These are phyloP conservation scores for Phytophthora europaea DNA, from an alignment of 352 stramenopile species.

Conservation along the genomic window DNA sequence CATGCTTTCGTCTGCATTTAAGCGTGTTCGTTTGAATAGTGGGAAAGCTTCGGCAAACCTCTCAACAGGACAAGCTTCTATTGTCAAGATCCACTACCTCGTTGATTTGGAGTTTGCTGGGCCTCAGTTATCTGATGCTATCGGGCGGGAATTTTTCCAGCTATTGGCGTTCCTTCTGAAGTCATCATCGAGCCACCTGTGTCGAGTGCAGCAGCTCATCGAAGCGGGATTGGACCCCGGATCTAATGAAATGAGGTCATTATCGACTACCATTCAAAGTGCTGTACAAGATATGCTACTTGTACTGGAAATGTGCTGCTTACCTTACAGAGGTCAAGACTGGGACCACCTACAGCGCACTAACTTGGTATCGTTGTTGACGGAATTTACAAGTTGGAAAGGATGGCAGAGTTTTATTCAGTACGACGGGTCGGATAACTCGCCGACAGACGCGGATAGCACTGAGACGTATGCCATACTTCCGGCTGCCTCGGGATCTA, in stretches of 20 bases:
- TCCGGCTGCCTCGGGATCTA: constrained; percentile 57
- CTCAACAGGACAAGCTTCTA: constrained; percentile 23
- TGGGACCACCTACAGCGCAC: constrained; percentile 72
- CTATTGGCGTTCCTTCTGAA: constrained; percentile 70
- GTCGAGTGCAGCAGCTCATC: constrained; percentile 48
- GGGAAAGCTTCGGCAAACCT: constrained; percentile 1
- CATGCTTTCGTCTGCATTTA: constrained; percentile 81
- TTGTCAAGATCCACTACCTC: constrained; percentile 83
- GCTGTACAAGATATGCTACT: constrained; percentile 78
- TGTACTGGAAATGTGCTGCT: constrained; percentile 79
- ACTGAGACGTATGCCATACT: constrained; percentile 65
- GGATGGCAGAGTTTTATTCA: constrained; percentile 78
- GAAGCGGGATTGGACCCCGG: constrained; percentile 21
- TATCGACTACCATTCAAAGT: constrained; percentile 47
- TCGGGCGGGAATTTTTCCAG: constrained; percentile 74
- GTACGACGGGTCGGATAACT: constrained; percentile 60
- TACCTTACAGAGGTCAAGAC: constrained; percentile 75
- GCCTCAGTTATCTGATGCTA: constrained; percentile 44
- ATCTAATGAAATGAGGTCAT: constrained; percentile 26
- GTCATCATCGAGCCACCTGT: constrained; percentile 48
- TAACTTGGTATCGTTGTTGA: constrained; percentile 70
- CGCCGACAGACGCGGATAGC: constrained; percentile 35
- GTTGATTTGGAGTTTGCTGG: constrained; percentile 80
- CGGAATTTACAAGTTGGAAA: constrained; percentile 78
- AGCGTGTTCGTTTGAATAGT: constrained; percentile 39